Evolutionary conservation across 2,329 filamentous ascomycete species (phyloP).

Genomic region (Didymella pomorum): DNA sequence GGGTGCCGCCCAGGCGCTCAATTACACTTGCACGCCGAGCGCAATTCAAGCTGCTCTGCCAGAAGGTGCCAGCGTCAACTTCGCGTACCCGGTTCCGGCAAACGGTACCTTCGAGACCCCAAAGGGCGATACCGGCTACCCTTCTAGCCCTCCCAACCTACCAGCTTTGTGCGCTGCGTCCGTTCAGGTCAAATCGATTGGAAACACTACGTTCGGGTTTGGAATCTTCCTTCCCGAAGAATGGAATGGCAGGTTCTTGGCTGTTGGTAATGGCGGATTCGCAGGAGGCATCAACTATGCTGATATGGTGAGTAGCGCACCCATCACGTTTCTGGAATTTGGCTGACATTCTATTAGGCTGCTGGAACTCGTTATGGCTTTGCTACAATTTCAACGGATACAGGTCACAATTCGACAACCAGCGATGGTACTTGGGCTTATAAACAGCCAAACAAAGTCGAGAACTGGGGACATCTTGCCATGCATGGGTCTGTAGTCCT

Average conservation of each 20-base stretch:
- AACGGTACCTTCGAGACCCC: constrained; percentile 53
- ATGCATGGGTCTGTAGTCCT: constrained; percentile 59
- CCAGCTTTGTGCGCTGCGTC: constrained; percentile 51
- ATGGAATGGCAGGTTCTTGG: constrained; percentile 51
- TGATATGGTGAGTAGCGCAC: constrained; percentile 54
- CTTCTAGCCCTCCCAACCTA: constrained; percentile 48
- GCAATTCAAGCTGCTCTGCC: constrained; percentile 48
- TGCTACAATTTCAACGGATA: constrained; percentile 56
- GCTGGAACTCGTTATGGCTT: constrained; percentile 51
- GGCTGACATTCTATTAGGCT: constrained; percentile 22
- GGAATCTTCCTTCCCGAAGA: constrained; percentile 50
- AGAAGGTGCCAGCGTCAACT: constrained; percentile 48
- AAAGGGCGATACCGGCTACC: constrained; percentile 51
- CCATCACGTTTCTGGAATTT: too few species aligned
- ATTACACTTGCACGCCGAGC: constrained; percentile 47
- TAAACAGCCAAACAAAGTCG: constrained; percentile 46
- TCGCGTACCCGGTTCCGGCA: constrained; percentile 40
- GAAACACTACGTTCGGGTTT: constrained; percentile 49
- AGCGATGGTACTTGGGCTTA: constrained; percentile 51
- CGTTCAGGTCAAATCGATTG: constrained; percentile 48
- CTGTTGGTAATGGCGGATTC: constrained; percentile 58
- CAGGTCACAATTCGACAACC: constrained; percentile 53
- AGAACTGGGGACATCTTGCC: constrained; percentile 51
- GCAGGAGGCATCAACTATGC: constrained; percentile 58
- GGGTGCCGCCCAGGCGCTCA: constrained; percentile 30